Evolutionary conservation across 2,329 filamentous ascomycete species (phyloP).

Genomic region (Colletotrichum orbiculare): DNA sequence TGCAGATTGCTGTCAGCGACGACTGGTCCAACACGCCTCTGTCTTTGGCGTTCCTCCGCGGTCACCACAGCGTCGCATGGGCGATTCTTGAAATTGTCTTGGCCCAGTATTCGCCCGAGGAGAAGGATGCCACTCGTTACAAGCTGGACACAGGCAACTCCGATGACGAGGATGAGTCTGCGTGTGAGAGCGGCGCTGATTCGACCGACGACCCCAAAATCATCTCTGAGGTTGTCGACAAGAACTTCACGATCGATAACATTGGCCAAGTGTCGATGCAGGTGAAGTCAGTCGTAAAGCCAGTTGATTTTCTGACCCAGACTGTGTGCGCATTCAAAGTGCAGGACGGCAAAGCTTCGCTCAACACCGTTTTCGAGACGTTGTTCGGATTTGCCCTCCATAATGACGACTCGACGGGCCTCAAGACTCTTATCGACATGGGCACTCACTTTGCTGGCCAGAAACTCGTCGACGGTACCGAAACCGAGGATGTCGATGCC

Average conservation of each 20-base stretch:
- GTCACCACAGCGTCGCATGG: slow-evolving; percentile 72
- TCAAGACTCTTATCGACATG: slow-evolving; percentile 69
- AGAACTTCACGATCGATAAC: slow-evolving; percentile 80
- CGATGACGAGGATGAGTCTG: slow-evolving; percentile 49
- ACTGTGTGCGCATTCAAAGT: slow-evolving; percentile 47
- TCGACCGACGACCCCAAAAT: slow-evolving; percentile 55
- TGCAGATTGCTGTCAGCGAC: slow-evolving; percentile 73
- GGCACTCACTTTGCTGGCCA: slow-evolving; percentile 56
- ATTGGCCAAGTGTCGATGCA: slow-evolving; percentile 76
- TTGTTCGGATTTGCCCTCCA: slow-evolving; percentile 60
- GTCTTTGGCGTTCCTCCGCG: slow-evolving; percentile 73
- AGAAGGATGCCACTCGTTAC: slow-evolving; percentile 64
- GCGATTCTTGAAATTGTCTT: slow-evolving; percentile 76
- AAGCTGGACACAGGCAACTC: slow-evolving; percentile 53
- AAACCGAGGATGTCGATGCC: slow-evolving; percentile 47
- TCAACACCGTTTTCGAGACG: slow-evolving; percentile 37
- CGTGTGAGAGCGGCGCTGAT: slow-evolving; percentile 47
- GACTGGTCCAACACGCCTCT: slow-evolving; percentile 67
- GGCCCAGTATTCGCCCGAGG: slow-evolving; percentile 72
- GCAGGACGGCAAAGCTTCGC: slow-evolving; percentile 43
- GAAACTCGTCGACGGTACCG: slow-evolving; percentile 42
- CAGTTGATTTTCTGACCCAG: slow-evolving; percentile 63
- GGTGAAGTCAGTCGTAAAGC: slow-evolving; percentile 72
- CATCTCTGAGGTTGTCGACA: slow-evolving; percentile 67
- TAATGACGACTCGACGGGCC: slow-evolving; percentile 62